Base-by-base conservation (phyloP, 495 filamentous ascomycete species). In the Penicillium ucsense region DNA sequence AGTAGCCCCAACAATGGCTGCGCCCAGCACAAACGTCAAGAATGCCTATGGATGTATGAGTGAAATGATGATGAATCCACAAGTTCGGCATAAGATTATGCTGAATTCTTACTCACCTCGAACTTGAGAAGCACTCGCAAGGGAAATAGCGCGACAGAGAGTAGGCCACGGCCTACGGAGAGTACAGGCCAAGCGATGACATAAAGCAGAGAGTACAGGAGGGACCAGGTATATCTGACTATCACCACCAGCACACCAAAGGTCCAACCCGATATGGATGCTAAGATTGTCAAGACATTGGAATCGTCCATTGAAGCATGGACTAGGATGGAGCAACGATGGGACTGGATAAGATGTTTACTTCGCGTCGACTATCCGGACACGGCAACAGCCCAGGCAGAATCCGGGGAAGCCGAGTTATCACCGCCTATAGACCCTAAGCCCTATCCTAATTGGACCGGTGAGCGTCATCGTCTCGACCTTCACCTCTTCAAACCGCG, bases 121-220 rank as follows among this genome's bases (percentile, higher is more conserved):
- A 86, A 73, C 59, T 71, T 81, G 27, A 65, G 64, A 1, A 85
- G 56, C 29, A 83, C 48, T 35, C 51, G 68, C 29, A 74, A 46
- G 7, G 73, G 72, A 12, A 70, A 55, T 38, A 68, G 52, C 41
- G 53, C 48, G n/a, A 62, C 36, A 44, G 62, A 58, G 35, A 76
- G 49, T 29, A 68, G 43, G 33, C 57, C 62, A 35, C 54, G 59
- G 29, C 61, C 62, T 12, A 77, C 49, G 47, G 70, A 64, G 39
- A 81, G 43, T 49, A 79, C 61, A 34, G 80, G 75, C 12, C 67
- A 53, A 30, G 67, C 61, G 38, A 73, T 49, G 38, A 63, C 54
- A 10, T 52, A 51, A 10, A 75, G 50, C 4, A 67, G 42, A n/a
- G 38, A 47, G 10, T 52, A 51, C 10, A 75, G 49, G 5, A 66